Evolutionary conservation across 352 stramenopile species (phyloP), one percentile per base, ranked within the genome.

Genomic region (Phytophthora quininea): DNA sequence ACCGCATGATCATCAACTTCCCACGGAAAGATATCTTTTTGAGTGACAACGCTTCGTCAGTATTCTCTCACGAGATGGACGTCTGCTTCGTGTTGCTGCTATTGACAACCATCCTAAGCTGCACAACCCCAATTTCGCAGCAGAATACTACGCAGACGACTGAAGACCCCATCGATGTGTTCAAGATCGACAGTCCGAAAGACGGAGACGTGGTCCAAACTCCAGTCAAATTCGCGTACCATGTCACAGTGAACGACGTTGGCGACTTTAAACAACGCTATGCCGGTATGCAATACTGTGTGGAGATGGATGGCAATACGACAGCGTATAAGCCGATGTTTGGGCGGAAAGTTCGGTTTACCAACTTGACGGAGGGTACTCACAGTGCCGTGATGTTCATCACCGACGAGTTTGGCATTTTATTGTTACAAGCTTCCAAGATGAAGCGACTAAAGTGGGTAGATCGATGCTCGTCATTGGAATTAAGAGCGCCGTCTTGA

Each of bases 401-500:
- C 14, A 38, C 48, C 2, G 48, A 64, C 24, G 19, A 24, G 19
- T 24, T 24, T 24, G 32, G 12, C 5, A 19, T 7, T 1, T 42
- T n/a, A 9, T 24, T 7, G 42, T 48, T 48, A 1, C 9, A 48
- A 48, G 10, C 42, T 48, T 8, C n/a, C 42, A 15, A 29, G 9
- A 24, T 48, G 0, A 48, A n/a, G 42, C n/a, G 42, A 48, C 42
- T 24, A 24, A 24, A 24, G 42, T 9, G 10, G 42, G n/a, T 29
- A 15, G 6, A 8, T 43, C 29, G 11, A 4, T 62, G 8, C 53
- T 88, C 19, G 40, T 87, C 0, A 80, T 88, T 19, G 81, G 81
- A 3, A 58, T 88, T 52, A 90, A 90, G 51, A 78, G 69, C 1
- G 77, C 69, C n/a, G 64, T 80, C 4, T 4, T 74, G 27, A 42